Evolutionary conservation across 768 basidiomycete genomes (phyloP), one percentile per base, ranked within the genome.

Genomic region (Pleurotus tuber-regium): DNA sequence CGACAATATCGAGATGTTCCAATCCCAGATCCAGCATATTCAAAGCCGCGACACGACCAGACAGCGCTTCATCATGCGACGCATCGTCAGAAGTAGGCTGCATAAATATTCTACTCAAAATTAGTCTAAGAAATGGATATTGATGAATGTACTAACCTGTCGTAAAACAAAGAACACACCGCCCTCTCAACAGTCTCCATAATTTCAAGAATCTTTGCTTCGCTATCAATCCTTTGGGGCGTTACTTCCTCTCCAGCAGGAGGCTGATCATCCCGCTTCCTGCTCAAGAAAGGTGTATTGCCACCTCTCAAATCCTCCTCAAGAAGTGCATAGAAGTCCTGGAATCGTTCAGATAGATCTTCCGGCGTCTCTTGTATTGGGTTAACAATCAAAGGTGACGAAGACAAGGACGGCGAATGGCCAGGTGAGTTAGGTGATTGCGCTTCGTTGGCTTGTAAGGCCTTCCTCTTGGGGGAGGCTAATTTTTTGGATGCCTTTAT

Each of bases 21-120:
- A 98, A 72, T 2, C 84, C 79, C 0, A 99, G 73, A 65, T 98
- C 96, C 1, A 98, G 75, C 76, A 94, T 81, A 58, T 95, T 94
- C 39, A 99, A 74, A 1, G 94, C 95, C 11, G 92, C 92, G 12
- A 98, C 85, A 4, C 95, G 83, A 61, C 84, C 89, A 0, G 94
- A 84, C 3, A 99, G 73, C 0, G 92, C 88, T 60, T 92, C 91
- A 63, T 99, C 94, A 63, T 97, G 95, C 1, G 85, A 86, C 0
- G 80, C 74, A 60, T 99, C 96, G 16, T 80, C 80, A 2, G 83
- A 75, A 1, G 70, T 65, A 3, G 76, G 70, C 14, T 88, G 90
- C 47, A 84, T 78, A 68, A 93, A 97, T 3, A 97, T 60, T 51
- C 92, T 95, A 43, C 9, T 26, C 18, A 31, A 18, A 42, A 49